These are phyloP conservation scores for Diaporthe sp. DNA, from an alignment of 2,329 filamentous ascomycete species.

Conservation along the genomic window DNA sequence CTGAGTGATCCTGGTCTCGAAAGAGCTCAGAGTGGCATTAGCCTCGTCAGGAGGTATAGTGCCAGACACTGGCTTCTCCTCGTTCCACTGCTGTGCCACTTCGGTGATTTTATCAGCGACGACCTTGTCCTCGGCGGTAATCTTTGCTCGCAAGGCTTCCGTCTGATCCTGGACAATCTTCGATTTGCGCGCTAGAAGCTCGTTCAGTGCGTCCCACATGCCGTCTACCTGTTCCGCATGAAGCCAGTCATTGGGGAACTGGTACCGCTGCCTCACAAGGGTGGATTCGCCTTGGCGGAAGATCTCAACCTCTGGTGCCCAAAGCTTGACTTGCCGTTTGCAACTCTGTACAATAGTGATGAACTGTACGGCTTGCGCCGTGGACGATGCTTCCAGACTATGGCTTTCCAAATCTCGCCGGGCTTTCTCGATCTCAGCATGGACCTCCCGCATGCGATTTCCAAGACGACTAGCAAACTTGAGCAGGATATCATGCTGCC, in stretches of 20 bases:
- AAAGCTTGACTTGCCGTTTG: slow-evolving; percentile 91
- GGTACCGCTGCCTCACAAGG: slow-evolving; percentile 90
- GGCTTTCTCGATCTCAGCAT: slow-evolving; percentile 91
- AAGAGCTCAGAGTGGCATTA: slow-evolving; percentile 83
- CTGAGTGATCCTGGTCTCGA: slow-evolving; percentile 87
- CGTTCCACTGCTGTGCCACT: slow-evolving; percentile 89
- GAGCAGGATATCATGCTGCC: slow-evolving; percentile 96
- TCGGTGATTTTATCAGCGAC: slow-evolving; percentile 90
- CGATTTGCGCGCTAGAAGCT: slow-evolving; percentile 90
- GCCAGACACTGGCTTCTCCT: slow-evolving; percentile 96
- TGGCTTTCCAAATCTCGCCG: slow-evolving; percentile 92
- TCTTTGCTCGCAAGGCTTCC: slow-evolving; percentile 94
- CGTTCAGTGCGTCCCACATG: slow-evolving; percentile 94
- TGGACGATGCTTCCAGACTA: slow-evolving; percentile 93
- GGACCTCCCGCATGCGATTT: slow-evolving; percentile 91
- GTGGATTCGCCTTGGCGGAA: slow-evolving; percentile 97
- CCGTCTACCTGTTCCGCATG: slow-evolving; percentile 96
- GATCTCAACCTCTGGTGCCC: slow-evolving; percentile 95
- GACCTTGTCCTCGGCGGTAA: slow-evolving; percentile 91
- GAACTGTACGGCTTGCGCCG: slow-evolving; percentile 96
- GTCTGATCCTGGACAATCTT: slow-evolving; percentile 98
- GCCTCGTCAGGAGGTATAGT: slow-evolving; percentile 92
- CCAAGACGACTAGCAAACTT: slow-evolving; percentile 94
- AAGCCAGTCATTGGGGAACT: slow-evolving; percentile 94
- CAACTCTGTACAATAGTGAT: slow-evolving; percentile 98